Percentiles rank a stretch among this genome's conserved stretches.
phyloP scores from a whole-genome alignment of 768 basidiomycete genomes.

The Pleurotus pulmonarius region DNA sequence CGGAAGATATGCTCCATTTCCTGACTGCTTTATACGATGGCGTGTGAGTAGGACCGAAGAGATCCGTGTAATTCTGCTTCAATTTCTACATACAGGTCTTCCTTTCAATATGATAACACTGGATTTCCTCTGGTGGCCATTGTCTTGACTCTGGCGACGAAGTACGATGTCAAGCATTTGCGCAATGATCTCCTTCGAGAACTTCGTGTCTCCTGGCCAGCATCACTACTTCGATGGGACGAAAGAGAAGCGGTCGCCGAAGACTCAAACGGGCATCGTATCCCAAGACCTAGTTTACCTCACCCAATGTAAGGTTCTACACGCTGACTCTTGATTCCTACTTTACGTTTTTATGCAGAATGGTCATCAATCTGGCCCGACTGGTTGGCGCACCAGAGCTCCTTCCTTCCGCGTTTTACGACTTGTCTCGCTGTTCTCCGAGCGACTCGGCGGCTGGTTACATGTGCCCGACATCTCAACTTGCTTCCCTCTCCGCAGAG shows the following conservation, averaged over 20 bases:
- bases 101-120: slow-evolving; percentile 39
- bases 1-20: slow-evolving; percentile 56
- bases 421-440: slow-evolving; percentile 65
- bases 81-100: slow-evolving; percentile 32
- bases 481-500: slow-evolving; percentile 40
- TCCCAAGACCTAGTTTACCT: slow-evolving; percentile 50
- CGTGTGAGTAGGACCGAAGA: slow-evolving; percentile 40
- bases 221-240: slow-evolving; percentile 63
- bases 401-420: slow-evolving; percentile 76
- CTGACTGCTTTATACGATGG: slow-evolving; percentile 69
- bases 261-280: slow-evolving; percentile 45
- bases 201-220: slow-evolving; percentile 56
- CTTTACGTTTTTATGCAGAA: slow-evolving; percentile 28
- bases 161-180: slow-evolving; percentile 57
- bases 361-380: slow-evolving; percentile 65
- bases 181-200: slow-evolving; percentile 53
- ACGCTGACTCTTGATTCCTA: slow-evolving; percentile 3
- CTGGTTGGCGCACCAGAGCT: slow-evolving; percentile 52
- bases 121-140: slow-evolving; percentile 53
- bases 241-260: slow-evolving; percentile 57
- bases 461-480: slow-evolving; percentile 28
- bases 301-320: slow-evolving; percentile 61
- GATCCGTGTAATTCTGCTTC: slow-evolving; percentile 1
- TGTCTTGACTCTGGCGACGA: slow-evolving; percentile 60
- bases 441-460: slow-evolving; percentile 58